Evolutionary conservation across 352 stramenopile species (phyloP), one percentile per base, ranked within the genome.

Genomic region (Phytophthora pluvialis): DNA sequence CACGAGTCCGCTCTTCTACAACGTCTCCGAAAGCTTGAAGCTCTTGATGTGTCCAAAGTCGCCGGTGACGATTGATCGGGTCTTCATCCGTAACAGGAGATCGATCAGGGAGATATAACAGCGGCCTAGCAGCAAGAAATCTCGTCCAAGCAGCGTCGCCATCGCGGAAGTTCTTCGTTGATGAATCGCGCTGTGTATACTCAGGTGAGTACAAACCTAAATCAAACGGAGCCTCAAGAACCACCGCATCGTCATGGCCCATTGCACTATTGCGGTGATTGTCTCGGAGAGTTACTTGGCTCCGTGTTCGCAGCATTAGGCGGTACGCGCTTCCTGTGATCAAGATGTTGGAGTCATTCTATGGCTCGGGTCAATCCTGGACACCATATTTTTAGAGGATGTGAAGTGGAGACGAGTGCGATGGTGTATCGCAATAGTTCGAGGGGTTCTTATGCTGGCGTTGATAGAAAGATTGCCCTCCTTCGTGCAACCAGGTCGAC

Each of bases 31-130:
- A 90, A 12, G 3, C 15, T 21, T 71, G 31, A 11, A 90, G 76
- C 48, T 92, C 64, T 15, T 72, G 49, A 15, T 64, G 55, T 0
- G 76, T 81, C 81, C 79, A 90, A 12, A 89, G 65, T n/a, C 67
- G 72, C 6, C 72, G 76, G 2, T 40, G 42, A n/a, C 32, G 52
- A 29, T 86, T 68, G 9, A 60, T 66, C 1, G 40, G 47, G 42
- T 86, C 77, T 60, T 80, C 81, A 39, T 88, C 75, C 15, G 42
- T 48, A 25, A 79, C 71, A 9, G 79, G 44, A 45, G 58, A 61
- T 25, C 81, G 67, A 53, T 76, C 67, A 11, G 80, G 75, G 5
- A 92, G 65, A 57, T 90, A 89, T 21, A 90, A 7, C 49, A 79
- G 39, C 11, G 79, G 64, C 1, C 69, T 62, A 15, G 53, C 21